Conservation (phyloP, 768 basidiomycete species). For the Tylopilus sp. region DNA sequence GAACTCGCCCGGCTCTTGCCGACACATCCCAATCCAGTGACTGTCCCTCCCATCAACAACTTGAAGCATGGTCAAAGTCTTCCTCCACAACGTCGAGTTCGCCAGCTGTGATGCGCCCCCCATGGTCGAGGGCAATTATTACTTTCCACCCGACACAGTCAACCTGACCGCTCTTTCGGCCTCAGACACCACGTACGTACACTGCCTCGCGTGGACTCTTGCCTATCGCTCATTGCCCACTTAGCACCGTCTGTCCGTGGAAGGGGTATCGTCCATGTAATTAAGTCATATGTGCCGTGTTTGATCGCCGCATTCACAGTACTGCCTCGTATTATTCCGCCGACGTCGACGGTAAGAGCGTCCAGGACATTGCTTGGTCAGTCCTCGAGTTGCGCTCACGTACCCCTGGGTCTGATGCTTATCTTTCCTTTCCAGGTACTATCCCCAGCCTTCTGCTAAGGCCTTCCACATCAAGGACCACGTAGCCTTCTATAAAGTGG, state of each 20-base stretch:
- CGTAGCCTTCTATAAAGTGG: constrained; percentile 78
- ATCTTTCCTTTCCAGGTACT: constrained; percentile 49
- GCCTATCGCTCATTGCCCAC: constrained; percentile 1
- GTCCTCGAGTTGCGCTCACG: constrained; percentile 17
- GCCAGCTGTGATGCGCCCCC: constrained; percentile 57
- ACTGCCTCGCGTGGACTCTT: neutral
- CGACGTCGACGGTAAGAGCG: constrained; percentile 41
- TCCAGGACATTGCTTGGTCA: constrained; percentile 67
- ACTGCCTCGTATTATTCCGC: constrained; percentile 66
- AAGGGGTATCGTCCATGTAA: constrained; percentile 50
- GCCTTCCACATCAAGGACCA: constrained; percentile 62
- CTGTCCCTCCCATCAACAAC: neutral
- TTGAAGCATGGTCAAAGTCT: constrained; percentile 53
- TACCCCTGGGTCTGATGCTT: neutral
- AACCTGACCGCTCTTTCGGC: constrained; percentile 41
- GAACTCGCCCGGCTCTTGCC: constrained; percentile 16
- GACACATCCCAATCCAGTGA: constrained; percentile 4
- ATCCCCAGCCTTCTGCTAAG: constrained; percentile 51
- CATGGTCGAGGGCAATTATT: constrained; percentile 65
- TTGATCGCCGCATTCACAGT: constrained; percentile 30
- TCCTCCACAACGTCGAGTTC: constrained; percentile 46
- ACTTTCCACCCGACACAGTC: constrained; percentile 63
- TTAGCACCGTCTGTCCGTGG: constrained; percentile 60
- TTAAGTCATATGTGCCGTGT: neutral
- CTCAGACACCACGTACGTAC: constrained; percentile 52